These are phyloP conservation scores for Aphelidium insulamus DNA, from an alignment of 371 early-diverging fungal genomes.

Conservation along the genomic window DNA sequence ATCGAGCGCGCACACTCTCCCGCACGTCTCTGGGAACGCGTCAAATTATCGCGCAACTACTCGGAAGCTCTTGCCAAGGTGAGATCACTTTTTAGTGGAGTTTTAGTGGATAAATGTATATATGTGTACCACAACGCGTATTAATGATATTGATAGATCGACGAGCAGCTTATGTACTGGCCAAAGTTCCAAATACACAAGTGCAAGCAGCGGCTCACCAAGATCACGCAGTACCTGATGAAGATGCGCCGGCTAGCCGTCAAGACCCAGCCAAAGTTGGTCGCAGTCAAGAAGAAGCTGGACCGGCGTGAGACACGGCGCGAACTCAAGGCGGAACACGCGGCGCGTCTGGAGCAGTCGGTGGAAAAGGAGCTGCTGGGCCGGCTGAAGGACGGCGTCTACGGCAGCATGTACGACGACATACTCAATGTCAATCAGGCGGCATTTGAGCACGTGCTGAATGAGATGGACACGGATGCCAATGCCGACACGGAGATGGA, in stretches of 20 bases:
- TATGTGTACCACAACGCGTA: no score
- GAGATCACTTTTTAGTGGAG: no score
- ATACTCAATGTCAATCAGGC: slow-evolving; percentile 73
- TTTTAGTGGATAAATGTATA: no score
- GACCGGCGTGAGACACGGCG: slow-evolving; percentile 75
- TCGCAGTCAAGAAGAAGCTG: slow-evolving; percentile 79
- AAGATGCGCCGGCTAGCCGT: slow-evolving; percentile 77
- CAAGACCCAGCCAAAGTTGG: slow-evolving; percentile 59
- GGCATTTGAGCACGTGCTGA: slow-evolving; percentile 70
- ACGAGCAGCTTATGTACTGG: slow-evolving; percentile 82
- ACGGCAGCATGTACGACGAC: slow-evolving; percentile 78
- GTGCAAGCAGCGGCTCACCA: slow-evolving; percentile 95
- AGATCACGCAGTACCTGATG: slow-evolving; percentile 89
- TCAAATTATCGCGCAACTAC: slow-evolving; percentile 82
- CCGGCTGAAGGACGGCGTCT: slow-evolving; percentile 77
- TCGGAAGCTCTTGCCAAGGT: slow-evolving; percentile 70
- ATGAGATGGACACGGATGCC: slow-evolving; percentile 36
- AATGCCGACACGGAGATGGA: slow-evolving; percentile 39
- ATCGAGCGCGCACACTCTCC: slow-evolving; percentile 94
- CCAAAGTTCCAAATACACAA: slow-evolving; percentile 78
- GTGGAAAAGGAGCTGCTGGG: slow-evolving; percentile 95
- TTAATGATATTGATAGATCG: slow-evolving; percentile 34
- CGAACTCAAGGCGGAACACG: slow-evolving; percentile 82
- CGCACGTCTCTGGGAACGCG: slow-evolving; percentile 83
- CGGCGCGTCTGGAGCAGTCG: slow-evolving; percentile 79